These are phyloP conservation scores for Suillus subluteus DNA, from an alignment of 768 basidiomycete species.

Conservation along the genomic window DNA sequence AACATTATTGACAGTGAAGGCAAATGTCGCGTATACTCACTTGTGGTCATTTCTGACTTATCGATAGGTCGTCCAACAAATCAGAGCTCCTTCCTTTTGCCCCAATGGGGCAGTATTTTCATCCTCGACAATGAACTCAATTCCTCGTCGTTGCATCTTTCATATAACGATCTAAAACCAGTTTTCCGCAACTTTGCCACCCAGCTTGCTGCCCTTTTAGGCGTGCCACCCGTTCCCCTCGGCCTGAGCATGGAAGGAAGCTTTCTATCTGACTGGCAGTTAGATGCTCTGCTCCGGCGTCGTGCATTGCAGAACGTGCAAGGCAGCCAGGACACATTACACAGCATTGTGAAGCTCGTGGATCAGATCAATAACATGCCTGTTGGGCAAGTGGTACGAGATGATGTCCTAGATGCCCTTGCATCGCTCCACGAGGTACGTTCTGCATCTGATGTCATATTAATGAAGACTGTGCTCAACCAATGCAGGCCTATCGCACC, in stretches of 20 bases:
- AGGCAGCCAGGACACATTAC: constrained; percentile 72
- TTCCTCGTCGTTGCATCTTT: constrained; percentile 30
- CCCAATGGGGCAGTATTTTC: constrained; percentile 92
- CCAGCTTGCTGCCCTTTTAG: constrained; percentile 82
- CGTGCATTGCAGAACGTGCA: constrained; percentile 71
- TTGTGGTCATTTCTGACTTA: constrained; percentile 17
- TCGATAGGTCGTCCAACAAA: constrained; percentile 47
- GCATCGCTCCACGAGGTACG: constrained; percentile 73
- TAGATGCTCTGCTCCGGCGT: constrained; percentile 74
- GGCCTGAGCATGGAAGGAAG: constrained; percentile 39
- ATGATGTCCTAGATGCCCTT: constrained; percentile 72
- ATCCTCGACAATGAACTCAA: constrained; percentile 62
- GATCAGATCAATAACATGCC: constrained; percentile 92
- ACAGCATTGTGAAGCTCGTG: constrained; percentile 83
- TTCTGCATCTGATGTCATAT: constrained; percentile 14
- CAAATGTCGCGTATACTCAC: constrained; percentile 26
- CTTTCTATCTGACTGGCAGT: constrained; percentile 71
- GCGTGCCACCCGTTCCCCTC: constrained; percentile 65
- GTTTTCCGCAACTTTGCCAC: constrained; percentile 66
- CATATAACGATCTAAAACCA: constrained; percentile 47
- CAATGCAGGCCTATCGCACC: constrained; percentile 24
- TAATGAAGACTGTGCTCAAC: constrained; percentile 16
- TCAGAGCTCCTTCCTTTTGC: constrained; percentile 80
- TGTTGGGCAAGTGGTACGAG: constrained; percentile 75
- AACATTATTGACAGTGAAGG: constrained; percentile 61